These are phyloP conservation scores for Porpolomopsis calyptriformis DNA, from an alignment of 768 basidiomycete species.

Conservation along the genomic window DNA sequence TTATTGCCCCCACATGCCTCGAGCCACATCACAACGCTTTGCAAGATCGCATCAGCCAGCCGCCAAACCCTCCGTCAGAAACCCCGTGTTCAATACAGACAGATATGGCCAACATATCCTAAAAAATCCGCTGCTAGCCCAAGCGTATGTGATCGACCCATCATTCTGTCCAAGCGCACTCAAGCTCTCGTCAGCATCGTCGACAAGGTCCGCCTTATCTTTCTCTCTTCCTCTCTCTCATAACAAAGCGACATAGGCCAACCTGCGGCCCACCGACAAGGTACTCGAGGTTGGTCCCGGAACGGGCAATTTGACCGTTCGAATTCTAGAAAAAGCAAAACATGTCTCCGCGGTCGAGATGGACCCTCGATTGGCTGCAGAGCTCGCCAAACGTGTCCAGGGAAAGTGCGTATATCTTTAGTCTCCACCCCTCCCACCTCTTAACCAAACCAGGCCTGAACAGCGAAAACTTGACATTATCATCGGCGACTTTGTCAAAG, in stretches of 20 bases:
- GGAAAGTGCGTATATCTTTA: conserved; percentile 57
- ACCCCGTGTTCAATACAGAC: conserved; percentile 90
- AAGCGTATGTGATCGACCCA: conserved; percentile 47
- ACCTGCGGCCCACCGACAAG: conserved; percentile 85
- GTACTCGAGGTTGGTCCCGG: conserved; percentile 97
- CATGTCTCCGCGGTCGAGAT: conserved; percentile 91
- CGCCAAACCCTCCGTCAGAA: conserved; percentile 51
- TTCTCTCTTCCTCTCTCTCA: conserved; percentile 36
- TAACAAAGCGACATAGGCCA: conserved; percentile 51
- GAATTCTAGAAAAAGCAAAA: conserved; percentile 88
- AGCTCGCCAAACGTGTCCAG: conserved; percentile 92
- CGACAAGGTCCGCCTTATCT: conserved; percentile 7
- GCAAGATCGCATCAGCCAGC: conserved; percentile 54
- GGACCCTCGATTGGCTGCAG: conserved; percentile 98
- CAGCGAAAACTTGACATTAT: conserved; percentile 92
- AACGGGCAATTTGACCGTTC: conserved; percentile 91
- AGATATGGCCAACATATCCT: conserved; percentile 97
- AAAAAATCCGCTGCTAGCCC: conserved; percentile 85
- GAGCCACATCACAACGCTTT: conserved; percentile 69
- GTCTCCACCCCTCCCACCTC: not conserved
- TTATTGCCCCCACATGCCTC: no score
- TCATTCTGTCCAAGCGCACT: not conserved
- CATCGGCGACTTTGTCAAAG: conserved; percentile 97
- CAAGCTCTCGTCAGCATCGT: conserved; percentile 1
- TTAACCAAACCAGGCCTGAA: conserved; percentile 54